Evolutionary conservation across 1,284 basidiomycete species (phyloP).

Genomic region (Ceratobasidium sp.): DNA sequence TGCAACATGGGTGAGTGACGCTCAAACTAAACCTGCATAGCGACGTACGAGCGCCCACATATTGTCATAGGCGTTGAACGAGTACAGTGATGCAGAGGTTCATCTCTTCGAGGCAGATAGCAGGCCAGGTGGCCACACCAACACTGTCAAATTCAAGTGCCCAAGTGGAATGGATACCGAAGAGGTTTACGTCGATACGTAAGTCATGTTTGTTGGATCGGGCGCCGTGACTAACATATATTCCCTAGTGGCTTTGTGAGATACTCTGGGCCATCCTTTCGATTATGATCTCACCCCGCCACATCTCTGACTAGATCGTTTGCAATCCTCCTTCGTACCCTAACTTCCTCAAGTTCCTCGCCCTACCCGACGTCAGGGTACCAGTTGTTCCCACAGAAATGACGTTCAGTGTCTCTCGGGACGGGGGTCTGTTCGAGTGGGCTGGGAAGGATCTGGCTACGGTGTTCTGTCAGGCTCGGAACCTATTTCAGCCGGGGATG

Average conservation of each 20-base stretch:
- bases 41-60: neutral
- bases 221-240: neutral
- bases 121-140: constrained; percentile 82
- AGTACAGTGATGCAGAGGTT: constrained; percentile 82
- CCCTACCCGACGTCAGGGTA: constrained; percentile 61
- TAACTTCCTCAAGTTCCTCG: constrained; percentile 82
- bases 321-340: constrained; percentile 85
- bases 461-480: constrained; percentile 74
- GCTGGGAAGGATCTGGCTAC: constrained; percentile 72
- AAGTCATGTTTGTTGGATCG: constrained; percentile 55
- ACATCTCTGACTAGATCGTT: constrained; percentile 67
- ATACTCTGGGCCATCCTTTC: constrained; percentile 25
- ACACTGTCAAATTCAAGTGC: constrained; percentile 73
- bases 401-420: constrained; percentile 82
- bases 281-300: neutral
- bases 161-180: constrained; percentile 58
- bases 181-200: constrained; percentile 76
- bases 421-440: constrained; percentile 79
- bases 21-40: neutral
- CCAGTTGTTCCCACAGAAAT: constrained; percentile 74
- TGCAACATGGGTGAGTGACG: constrained; percentile 74
- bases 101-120: constrained; percentile 80
- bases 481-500: constrained; percentile 74
- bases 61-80: constrained; percentile 71
- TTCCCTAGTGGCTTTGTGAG: constrained; percentile 66